Base-by-base conservation (phyloP, 345 rosid genomes). In the Citrus medica region DNA sequence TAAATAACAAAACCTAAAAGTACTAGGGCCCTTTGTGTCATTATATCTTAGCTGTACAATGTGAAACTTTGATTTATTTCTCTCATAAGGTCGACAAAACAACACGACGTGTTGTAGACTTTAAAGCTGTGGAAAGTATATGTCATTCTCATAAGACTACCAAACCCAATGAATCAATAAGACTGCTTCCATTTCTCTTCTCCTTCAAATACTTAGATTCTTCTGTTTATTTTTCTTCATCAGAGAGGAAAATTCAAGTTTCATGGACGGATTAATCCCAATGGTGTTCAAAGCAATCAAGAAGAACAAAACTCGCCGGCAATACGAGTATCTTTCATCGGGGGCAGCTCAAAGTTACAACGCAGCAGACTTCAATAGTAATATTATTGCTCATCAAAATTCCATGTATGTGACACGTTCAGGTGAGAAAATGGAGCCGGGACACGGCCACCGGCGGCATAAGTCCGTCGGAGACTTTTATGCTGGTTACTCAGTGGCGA, bases 261-360 rank as follows among this genome's bases (percentile, higher is more conserved):
- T n/a, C 5, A 93, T 94, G 99, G 99, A 95, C 27, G 99, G 99
- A 24, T 81, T 96, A 4, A 81, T 96, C 42, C 98, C 98, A 24
- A 65, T 91, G 88, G 84, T 91, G 30, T 88, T 69, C 84, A 91
- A 78, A 73, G 94, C 95, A 33, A 76, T 94, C 62, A 92, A 82
- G 97, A 90, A 84, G 89, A 91, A 32, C 61, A 84, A 67, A 55
- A 85, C 78, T 64, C 96, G 94, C 37, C 80, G 92, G 66, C 87
- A 84, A 12, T 95, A 95, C 73, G 89, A 93, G 85, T 87, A 92
- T 72, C 91, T 95, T 70, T 91, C 97, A 1, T 78, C 94, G 48
- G 84, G 81, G 4, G 22, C 87, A 58, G 69, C 92, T 73, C 86
- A 76, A 37, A 42, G 79, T 75, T 86, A 84, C 84, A 79, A 86